These are phyloP conservation scores for Lepidium aucheri DNA, from an alignment of 345 rosid genomes.

Conservation along the genomic window DNA sequence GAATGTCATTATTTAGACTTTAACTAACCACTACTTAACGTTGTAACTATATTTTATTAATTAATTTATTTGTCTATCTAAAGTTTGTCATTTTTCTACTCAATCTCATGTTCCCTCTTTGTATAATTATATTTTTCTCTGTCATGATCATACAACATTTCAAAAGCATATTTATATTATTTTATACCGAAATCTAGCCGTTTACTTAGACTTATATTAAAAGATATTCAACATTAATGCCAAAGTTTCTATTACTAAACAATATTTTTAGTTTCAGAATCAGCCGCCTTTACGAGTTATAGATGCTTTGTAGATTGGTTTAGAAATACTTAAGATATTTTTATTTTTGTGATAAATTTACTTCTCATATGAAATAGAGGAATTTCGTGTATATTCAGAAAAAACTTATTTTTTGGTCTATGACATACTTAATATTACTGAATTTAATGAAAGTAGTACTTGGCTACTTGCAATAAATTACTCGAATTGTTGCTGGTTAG, in stretches of 20 bases:
- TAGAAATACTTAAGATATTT: too few relatives aligned
- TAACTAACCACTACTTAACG: conserved; percentile 18
- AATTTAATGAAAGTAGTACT: too few relatives aligned
- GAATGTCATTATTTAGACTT: conserved; percentile 4
- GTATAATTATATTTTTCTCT: conserved; percentile 20
- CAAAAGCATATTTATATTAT: not conserved
- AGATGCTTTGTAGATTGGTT: too few relatives aligned
- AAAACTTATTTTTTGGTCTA: too few relatives aligned
- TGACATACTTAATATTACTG: too few relatives aligned
- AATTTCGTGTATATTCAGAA: too few relatives aligned
- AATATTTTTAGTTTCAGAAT: too few relatives aligned
- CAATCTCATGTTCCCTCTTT: conserved; percentile 19
- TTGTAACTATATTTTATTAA: not conserved
- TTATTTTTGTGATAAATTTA: too few relatives aligned
- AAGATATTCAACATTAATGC: not conserved
- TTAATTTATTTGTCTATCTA: conserved; percentile 1
- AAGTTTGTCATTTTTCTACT: conserved; percentile 56
- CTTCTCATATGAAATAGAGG: too few relatives aligned
- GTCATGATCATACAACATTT: conserved; percentile 23
- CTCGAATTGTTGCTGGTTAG: too few relatives aligned
- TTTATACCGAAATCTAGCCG: not conserved
- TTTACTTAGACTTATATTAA: not conserved
- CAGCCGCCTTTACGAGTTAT: too few relatives aligned
- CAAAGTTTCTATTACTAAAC: not conserved
- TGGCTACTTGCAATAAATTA: too few relatives aligned